phyloP scores from a whole-genome alignment of 805 yeast genomes.

The Metschnikowia bowlesiae region DNA sequence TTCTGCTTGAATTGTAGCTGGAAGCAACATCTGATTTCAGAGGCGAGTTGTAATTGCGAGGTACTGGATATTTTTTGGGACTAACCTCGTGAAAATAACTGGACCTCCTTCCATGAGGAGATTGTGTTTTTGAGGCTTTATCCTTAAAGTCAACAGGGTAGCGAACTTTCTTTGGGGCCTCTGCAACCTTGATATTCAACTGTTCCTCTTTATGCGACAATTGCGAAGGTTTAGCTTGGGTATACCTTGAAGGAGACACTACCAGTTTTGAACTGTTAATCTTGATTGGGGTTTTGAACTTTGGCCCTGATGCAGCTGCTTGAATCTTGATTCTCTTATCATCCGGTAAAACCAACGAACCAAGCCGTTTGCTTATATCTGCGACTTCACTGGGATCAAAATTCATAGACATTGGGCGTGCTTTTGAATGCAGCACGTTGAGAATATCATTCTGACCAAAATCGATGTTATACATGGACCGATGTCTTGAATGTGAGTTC shows the following conservation, averaged over 20 bases:
- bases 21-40: slow-evolving; percentile 15
- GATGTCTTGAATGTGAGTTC: slow-evolving; percentile 32
- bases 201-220: not conserved
- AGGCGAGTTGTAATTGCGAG: not conserved
- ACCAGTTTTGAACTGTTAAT: slow-evolving; percentile 2
- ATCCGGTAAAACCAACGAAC: not conserved
- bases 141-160: slow-evolving; percentile 39
- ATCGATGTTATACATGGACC: slow-evolving; percentile 35
- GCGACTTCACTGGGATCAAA: not conserved
- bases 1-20: slow-evolving; percentile 30
- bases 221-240: not conserved
- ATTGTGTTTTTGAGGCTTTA: not conserved
- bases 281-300: slow-evolving; percentile 3
- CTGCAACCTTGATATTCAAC: slow-evolving; percentile 27
- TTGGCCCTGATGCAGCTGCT: not conserved
- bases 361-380: not conserved
- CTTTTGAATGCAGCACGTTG: not conserved
- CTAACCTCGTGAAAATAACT: not conserved
- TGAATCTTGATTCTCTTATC: not conserved
- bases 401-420: slow-evolving; percentile 3
- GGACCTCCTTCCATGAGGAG: not conserved
- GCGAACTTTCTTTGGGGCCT: slow-evolving; percentile 34
- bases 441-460: slow-evolving; percentile 6
- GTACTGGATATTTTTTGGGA: not conserved
- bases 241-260: not conserved